These are phyloP conservation scores for Talaromyces sp. DNA, from an alignment of 2,329 filamentous ascomycete genomes.

Conservation along the genomic window DNA sequence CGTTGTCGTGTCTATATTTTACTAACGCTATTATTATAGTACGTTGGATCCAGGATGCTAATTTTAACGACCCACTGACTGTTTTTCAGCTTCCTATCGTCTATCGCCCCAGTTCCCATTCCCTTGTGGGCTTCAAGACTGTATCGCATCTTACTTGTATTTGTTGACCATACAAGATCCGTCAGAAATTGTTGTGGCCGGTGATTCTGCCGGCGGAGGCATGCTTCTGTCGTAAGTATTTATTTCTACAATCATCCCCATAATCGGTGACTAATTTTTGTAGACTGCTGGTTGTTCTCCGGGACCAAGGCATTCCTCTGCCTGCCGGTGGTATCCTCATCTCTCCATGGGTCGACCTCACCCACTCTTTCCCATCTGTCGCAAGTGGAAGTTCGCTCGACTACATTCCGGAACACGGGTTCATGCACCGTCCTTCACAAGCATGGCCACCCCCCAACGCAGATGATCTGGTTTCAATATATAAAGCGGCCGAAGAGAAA, in stretches of 20 bases:
- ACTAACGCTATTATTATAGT: neutral
- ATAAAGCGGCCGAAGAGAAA: conserved; percentile 31
- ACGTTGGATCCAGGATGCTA: neutral
- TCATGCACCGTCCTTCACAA: conserved; percentile 80
- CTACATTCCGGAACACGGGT: conserved; percentile 83
- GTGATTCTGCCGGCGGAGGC: conserved; percentile 89
- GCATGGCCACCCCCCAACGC: conserved; percentile 91
- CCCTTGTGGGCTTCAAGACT: conserved; percentile 86
- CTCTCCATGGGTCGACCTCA: conserved; percentile 93
- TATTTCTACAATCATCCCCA: neutral
- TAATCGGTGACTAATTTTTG: conserved; percentile 15
- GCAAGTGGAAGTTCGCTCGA: conserved; percentile 66
- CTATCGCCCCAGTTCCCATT: conserved; percentile 93
- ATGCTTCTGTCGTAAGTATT: conserved; percentile 63
- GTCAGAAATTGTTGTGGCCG: conserved; percentile 76
- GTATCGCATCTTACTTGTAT: conserved; percentile 79
- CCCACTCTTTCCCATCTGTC: conserved; percentile 93
- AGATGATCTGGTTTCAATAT: conserved; percentile 58
- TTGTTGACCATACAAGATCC: conserved; percentile 72
- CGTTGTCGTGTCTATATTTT: conserved; percentile 7
- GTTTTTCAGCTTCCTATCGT: conserved; percentile 60
- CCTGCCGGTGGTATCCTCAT: conserved; percentile 87
- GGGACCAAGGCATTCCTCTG: conserved; percentile 76
- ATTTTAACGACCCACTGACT: conserved; percentile 12
- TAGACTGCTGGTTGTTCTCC: conserved; percentile 68